These are phyloP conservation scores for Symbiotaphrina buchneri DNA, from an alignment of 495 filamentous ascomycete genomes.

Conservation along the genomic window DNA sequence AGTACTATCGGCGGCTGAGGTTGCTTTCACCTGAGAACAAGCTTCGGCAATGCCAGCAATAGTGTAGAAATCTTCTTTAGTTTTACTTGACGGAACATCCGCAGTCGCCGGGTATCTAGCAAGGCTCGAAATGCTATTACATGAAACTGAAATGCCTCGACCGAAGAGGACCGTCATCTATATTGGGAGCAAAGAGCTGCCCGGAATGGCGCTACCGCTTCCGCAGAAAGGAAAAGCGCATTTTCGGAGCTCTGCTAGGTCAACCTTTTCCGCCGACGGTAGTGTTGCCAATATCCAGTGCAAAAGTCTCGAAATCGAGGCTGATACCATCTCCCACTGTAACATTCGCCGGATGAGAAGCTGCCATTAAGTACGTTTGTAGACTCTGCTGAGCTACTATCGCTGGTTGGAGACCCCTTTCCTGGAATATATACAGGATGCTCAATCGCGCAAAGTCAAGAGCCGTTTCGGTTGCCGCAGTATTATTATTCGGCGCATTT, in stretches of 20 bases:
- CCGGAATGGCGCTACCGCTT: too few relatives aligned
- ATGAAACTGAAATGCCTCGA: too few relatives aligned
- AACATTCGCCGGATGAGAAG: neutral
- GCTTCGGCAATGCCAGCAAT: too few relatives aligned
- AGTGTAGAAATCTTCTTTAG: too few relatives aligned
- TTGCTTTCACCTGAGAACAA: too few relatives aligned
- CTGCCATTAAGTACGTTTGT: slow-evolving; percentile 24
- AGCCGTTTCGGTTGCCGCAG: slow-evolving; percentile 1
- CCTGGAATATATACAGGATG: slow-evolving; percentile 38
- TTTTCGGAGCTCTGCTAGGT: neutral
- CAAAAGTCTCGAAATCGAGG: slow-evolving; percentile 4
- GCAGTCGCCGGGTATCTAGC: too few relatives aligned
- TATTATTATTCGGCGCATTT: slow-evolving; percentile 2
- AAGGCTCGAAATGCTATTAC: too few relatives aligned
- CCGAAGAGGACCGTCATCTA: too few relatives aligned
- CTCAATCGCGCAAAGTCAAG: slow-evolving; percentile 45
- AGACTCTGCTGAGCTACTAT: slow-evolving; percentile 30
- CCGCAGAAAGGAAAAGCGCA: too few relatives aligned
- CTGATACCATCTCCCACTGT: neutral
- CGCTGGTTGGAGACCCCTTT: slow-evolving; percentile 22
- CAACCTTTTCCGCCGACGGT: neutral
- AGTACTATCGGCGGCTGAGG: too few relatives aligned
- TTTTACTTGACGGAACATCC: too few relatives aligned
- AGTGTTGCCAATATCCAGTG: neutral
- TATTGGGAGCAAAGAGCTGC: too few relatives aligned